phyloP scores from a whole-genome alignment of 352 stramenopile species.

The Thraustochytrium sp. region DNA sequence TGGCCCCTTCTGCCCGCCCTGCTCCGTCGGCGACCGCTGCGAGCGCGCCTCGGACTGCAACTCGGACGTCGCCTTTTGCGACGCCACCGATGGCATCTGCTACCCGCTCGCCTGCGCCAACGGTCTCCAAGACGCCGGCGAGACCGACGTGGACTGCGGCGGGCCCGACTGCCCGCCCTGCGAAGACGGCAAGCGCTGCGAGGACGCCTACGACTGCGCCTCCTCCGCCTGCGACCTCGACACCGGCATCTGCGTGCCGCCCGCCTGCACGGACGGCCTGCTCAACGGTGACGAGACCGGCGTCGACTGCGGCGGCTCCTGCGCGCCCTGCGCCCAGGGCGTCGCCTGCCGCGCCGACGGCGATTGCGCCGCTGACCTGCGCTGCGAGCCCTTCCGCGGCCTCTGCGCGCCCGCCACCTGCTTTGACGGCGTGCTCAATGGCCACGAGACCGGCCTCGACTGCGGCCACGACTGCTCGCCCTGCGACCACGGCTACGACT shows the following conservation, averaged over 20 bases:
- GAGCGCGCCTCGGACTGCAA: not conserved
- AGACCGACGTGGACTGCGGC: conserved; percentile 40
- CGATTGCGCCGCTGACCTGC: conserved; percentile 1
- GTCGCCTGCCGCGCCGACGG: not conserved
- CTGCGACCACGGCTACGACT: not conserved
- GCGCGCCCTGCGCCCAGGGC: not conserved
- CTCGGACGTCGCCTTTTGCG: conserved; percentile 19
- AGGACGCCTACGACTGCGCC: conserved; percentile 15
- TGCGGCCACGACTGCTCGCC: conserved; percentile 41
- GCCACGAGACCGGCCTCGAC: conserved; percentile 49
- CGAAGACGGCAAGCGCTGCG: conserved; percentile 1
- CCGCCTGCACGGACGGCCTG: conserved; percentile 24
- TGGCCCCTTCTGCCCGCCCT: conserved; percentile 23
- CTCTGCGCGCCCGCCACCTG: conserved; percentile 38
- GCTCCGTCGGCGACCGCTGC: conserved; percentile 17
- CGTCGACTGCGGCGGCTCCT: conserved; percentile 34
- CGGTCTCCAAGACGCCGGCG: not conserved
- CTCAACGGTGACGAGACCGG: conserved; percentile 43
- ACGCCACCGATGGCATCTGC: conserved; percentile 25
- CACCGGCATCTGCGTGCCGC: conserved; percentile 22
- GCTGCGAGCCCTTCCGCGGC: not conserved
- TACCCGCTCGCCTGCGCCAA: conserved; percentile 29
- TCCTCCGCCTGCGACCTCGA: conserved; percentile 1
- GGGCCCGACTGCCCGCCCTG: conserved; percentile 3
- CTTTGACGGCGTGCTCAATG: conserved; percentile 45